Base-by-base conservation (phyloP, 106 monocot genomes). In the Hemerocallis citrina region DNA sequence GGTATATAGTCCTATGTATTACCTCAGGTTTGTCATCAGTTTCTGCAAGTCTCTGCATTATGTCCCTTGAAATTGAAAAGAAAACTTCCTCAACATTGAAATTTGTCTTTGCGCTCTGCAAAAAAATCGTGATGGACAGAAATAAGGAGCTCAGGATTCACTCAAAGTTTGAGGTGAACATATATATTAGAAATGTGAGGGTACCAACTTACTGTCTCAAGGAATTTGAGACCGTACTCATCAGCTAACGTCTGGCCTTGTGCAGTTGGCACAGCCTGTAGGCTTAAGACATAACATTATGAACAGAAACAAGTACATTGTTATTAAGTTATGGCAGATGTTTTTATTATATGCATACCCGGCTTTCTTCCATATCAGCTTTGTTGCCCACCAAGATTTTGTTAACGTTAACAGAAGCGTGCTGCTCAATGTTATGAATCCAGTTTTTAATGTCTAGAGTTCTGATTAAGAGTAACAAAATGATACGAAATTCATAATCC, bases 41-140 rank as follows among this genome's bases (percentile, higher is more conserved):
- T 54, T 85, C 85, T 35, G 67, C 74, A n/a, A 85, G 41, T 57
- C 85, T 77, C 59, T 81, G 85, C 70, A 81, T 85, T 23, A n/a
- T n/a, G n/a, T n/a, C n/a, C n/a, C n/a, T n/a, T n/a, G n/a, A n/a
- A n/a, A n/a, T n/a, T n/a, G n/a, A 81, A 45, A 85, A 85, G 74
- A 85, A 85, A 17, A 81, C 85, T 46, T 81, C 70, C 64, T 85
- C 85, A 52, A 85, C 85, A 58, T 85, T 85, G 12, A 77, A 40
- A 34, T 85, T 85, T 55, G 85, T 85, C 62, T 85, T 85, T 52
- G 85, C 85, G 72, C 85, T 85, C 85, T 85, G 76, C 45, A 66
- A 8, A 31, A 25, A 13, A 15, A 6, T 2, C 12, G 12, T n/a
- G n/a, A n/a, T n/a, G n/a, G n/a, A n/a, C n/a, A n/a, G n/a, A n/a